Conservation (phyloP, 208 protist genomes). For the Porcisia deanei region DNA sequence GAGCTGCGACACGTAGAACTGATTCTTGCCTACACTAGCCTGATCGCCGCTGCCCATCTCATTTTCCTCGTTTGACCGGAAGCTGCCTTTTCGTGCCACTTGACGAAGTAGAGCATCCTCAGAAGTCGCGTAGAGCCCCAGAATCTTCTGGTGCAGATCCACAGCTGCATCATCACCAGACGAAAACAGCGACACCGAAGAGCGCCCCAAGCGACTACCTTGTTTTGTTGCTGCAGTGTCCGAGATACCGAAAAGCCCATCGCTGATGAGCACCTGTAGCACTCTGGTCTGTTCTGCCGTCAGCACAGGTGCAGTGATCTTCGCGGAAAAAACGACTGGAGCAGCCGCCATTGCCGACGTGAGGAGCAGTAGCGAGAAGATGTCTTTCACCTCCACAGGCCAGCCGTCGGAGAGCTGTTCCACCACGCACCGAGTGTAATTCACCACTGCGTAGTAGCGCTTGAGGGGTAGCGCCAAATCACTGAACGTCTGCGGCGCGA, state of each 20-base stretch:
- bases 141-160: constrained; percentile 5
- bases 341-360: constrained; percentile 23
- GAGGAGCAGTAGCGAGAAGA: constrained; percentile 66
- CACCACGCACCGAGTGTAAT: constrained; percentile 62
- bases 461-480: constrained; percentile 55
- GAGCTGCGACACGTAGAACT: constrained; percentile 30
- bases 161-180: neutral
- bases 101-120: constrained; percentile 30
- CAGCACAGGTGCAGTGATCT: constrained; percentile 11
- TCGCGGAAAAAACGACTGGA: constrained; percentile 5
- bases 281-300: constrained; percentile 22
- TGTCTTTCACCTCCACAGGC: constrained; percentile 54
- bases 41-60: neutral
- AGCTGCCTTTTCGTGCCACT: constrained; percentile 3
- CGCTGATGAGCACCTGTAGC: constrained; percentile 15
- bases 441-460: constrained; percentile 67
- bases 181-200: neutral
- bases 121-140: constrained; percentile 21
- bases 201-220: neutral
- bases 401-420: constrained; percentile 64
- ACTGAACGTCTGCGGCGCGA: constrained; percentile 67
- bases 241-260: neutral
- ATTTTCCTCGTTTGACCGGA: neutral
- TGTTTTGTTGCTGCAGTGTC: too few relatives aligned
- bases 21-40: constrained; percentile 7